These are phyloP conservation scores for Penicillium subrubescens DNA, from an alignment of 495 filamentous ascomycete species.

Conservation along the genomic window DNA sequence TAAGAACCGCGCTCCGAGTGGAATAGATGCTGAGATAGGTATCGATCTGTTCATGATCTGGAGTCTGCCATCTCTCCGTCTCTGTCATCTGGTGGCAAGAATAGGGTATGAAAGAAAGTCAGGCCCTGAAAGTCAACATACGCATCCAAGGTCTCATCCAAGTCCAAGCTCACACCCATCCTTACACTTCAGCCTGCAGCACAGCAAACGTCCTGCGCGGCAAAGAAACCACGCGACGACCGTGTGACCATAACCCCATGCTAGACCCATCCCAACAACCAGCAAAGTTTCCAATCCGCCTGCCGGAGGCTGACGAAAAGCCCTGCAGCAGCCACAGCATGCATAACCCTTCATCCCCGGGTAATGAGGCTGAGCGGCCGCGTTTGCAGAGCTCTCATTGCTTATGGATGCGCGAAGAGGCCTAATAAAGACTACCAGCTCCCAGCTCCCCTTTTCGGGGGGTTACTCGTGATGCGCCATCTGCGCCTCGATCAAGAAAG, in stretches of 20 bases:
- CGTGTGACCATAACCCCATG: neutral
- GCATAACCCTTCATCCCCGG: neutral
- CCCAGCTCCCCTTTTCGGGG: neutral
- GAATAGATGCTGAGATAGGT: too few relatives aligned
- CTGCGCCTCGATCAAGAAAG: neutral
- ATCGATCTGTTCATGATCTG: too few relatives aligned
- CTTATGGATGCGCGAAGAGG: neutral
- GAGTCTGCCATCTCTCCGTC: neutral
- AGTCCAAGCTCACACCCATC: too few relatives aligned
- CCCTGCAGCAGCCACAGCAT: slow-evolving; percentile 1
- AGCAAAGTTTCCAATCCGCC: neutral
- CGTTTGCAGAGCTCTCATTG: neutral
- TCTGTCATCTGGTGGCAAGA: neutral
- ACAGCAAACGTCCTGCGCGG: neutral
- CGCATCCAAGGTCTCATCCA: neutral
- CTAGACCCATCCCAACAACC: neutral
- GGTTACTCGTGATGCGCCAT: slow-evolving; percentile 4
- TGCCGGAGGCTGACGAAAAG: neutral
- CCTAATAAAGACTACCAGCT: neutral
- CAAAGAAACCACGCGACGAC: neutral
- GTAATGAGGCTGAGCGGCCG: neutral
- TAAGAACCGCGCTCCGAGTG: too few relatives aligned
- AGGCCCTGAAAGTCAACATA: neutral
- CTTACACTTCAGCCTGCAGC: neutral
- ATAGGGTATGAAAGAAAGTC: neutral